phyloP scores from a whole-genome alignment of 208 protist species.

The Cochliopodium minus region DNA sequence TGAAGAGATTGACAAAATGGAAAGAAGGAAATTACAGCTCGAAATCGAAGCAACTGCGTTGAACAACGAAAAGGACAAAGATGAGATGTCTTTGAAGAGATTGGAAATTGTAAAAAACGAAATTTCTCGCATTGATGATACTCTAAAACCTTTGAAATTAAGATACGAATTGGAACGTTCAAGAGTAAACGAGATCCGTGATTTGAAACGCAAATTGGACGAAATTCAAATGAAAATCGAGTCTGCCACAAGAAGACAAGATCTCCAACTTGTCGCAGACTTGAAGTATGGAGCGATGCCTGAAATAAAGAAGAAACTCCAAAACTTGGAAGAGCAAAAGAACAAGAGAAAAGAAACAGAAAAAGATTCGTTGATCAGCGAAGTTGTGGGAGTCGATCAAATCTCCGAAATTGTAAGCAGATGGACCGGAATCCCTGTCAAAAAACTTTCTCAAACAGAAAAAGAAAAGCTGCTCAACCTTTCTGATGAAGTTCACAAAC shows the following conservation, averaged over 20 bases:
- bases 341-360: slow-evolving; percentile 13
- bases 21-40: slow-evolving; percentile 42
- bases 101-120: neutral
- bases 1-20: slow-evolving; percentile 75
- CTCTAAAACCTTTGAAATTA: neutral
- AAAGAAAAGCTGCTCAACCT: slow-evolving; percentile 37
- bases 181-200: too few relatives aligned
- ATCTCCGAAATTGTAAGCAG: slow-evolving; percentile 52
- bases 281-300: slow-evolving; percentile 3
- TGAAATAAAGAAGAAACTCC: neutral
- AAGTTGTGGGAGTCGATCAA: slow-evolving; percentile 34
- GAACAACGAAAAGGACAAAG: slow-evolving; percentile 19
- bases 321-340: neutral
- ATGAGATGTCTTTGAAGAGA: neutral
- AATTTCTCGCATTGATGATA: neutral
- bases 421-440: slow-evolving; percentile 61
- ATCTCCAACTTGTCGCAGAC: neutral
- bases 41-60: slow-evolving; percentile 36
- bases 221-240: neutral
- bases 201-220: neutral
- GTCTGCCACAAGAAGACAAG: neutral
- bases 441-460: slow-evolving; percentile 24
- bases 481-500: slow-evolving; percentile 49
- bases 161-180: neutral
- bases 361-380: slow-evolving; percentile 39